Percentiles rank a stretch among this genome's conserved stretches.
phyloP scores from a whole-genome alignment of 257 asterid species.

The Lycium ferocissimum region DNA sequence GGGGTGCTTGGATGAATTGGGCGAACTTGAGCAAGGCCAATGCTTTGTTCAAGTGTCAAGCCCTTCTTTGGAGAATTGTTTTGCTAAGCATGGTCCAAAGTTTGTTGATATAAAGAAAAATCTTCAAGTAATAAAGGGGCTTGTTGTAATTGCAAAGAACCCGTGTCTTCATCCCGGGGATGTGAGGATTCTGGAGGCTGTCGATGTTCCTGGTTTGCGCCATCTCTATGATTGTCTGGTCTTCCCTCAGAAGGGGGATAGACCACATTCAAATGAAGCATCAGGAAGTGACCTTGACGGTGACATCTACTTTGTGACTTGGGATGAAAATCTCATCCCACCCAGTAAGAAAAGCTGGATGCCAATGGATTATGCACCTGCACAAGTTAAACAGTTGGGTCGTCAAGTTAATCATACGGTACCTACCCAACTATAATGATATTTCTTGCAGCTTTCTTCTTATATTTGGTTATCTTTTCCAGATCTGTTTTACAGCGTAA shows the following conservation, averaged over 20 bases:
- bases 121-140: slow-evolving; percentile 64
- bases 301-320: slow-evolving; percentile 93
- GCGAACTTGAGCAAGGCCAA: slow-evolving; percentile 78
- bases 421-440: slow-evolving; percentile 36
- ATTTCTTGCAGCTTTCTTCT: slow-evolving; percentile 24
- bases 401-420: slow-evolving; percentile 69
- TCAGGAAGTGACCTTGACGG: slow-evolving; percentile 99
- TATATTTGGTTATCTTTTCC: slow-evolving; percentile 18
- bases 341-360: slow-evolving; percentile 81
- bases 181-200: slow-evolving; percentile 87
- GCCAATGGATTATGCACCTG: slow-evolving; percentile 84
- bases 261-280: slow-evolving; percentile 95
- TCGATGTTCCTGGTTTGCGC: slow-evolving; percentile 67
- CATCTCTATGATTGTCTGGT: slow-evolving; percentile 85
- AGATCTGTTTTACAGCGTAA: background rate
- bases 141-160: slow-evolving; percentile 85
- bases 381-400: slow-evolving; percentile 50
- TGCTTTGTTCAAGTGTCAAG: slow-evolving; percentile 85
- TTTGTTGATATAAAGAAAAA: slow-evolving; percentile 60
- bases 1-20: slow-evolving; percentile 94
- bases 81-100: slow-evolving; percentile 69
- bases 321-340: slow-evolving; percentile 92
- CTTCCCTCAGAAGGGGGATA: slow-evolving; percentile 91
- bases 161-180: slow-evolving; percentile 99
- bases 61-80: slow-evolving; percentile 72